phyloP scores from a whole-genome alignment of 768 basidiomycete species.

The Mycena venus region DNA sequence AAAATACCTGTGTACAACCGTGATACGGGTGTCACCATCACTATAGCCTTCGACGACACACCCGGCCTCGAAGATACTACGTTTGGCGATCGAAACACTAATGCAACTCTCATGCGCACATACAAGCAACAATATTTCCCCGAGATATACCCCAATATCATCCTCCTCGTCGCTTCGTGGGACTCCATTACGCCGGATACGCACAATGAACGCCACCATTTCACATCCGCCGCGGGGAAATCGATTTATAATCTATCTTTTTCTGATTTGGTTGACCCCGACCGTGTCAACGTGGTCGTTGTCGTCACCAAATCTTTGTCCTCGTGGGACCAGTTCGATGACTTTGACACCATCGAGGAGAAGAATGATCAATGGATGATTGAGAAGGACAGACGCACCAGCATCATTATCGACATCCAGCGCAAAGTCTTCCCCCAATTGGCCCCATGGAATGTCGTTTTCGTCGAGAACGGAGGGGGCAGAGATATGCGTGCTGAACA shows the following conservation, averaged over 20 bases:
- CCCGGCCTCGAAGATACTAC: neutral
- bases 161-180: conserved; percentile 3
- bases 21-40: neutral
- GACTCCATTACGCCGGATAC: neutral
- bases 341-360: neutral
- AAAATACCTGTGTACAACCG: neutral
- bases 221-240: neutral
- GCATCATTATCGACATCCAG: neutral
- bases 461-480: neutral
- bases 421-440: neutral
- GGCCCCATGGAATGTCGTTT: neutral
- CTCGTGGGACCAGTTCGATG: neutral
- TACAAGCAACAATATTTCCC: neutral
- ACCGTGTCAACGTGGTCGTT: neutral
- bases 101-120: neutral
- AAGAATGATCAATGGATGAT: neutral
- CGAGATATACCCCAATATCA: neutral
- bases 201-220: neutral
- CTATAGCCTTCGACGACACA: too few species aligned
- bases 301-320: conserved; percentile 10
- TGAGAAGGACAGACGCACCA: neutral
- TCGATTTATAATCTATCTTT: neutral
- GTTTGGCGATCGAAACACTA: neutral
- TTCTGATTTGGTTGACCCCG: neutral
- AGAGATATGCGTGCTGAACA: neutral